Conservation (phyloP, 2,329 filamentous ascomycete genomes). For the Curvularia sp. region DNA sequence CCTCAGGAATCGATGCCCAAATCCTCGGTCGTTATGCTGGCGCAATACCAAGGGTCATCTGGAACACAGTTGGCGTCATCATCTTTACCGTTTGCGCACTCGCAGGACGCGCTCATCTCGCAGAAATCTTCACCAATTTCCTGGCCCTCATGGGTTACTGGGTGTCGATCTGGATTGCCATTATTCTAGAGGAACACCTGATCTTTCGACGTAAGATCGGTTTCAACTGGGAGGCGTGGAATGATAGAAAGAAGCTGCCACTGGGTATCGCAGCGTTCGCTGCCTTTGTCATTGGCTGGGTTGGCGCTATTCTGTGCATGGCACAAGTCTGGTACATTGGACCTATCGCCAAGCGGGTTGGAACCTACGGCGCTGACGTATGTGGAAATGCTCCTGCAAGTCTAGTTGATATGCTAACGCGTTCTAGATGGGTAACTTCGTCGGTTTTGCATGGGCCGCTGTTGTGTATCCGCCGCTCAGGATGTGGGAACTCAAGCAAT, state of each 20-base stretch:
- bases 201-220: conserved; percentile 62
- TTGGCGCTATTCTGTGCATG: conserved; percentile 70
- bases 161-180: conserved; percentile 70
- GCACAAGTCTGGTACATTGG: conserved; percentile 74
- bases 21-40: conserved; percentile 66
- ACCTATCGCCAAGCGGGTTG: conserved; percentile 64
- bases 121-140: conserved; percentile 72
- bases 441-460: conserved; percentile 66
- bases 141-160: conserved; percentile 75
- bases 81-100: conserved; percentile 71
- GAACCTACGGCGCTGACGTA: conserved; percentile 65
- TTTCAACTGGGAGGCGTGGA: conserved; percentile 69
- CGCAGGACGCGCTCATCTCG: conserved; percentile 66
- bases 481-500: conserved; percentile 58
- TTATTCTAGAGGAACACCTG: conserved; percentile 67
- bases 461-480: conserved; percentile 64
- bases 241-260: conserved; percentile 65
- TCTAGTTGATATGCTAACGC: conserved; percentile 6
- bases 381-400: conserved; percentile 29
- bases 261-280: conserved; percentile 66
- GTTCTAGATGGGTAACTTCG: conserved; percentile 62
- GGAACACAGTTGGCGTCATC: conserved; percentile 68
- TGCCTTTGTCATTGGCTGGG: conserved; percentile 70
- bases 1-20: conserved; percentile 71
- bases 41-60: conserved; percentile 67